Base-by-base conservation (phyloP, 345 rosid species). In the Euphorbia tirucalli region DNA sequence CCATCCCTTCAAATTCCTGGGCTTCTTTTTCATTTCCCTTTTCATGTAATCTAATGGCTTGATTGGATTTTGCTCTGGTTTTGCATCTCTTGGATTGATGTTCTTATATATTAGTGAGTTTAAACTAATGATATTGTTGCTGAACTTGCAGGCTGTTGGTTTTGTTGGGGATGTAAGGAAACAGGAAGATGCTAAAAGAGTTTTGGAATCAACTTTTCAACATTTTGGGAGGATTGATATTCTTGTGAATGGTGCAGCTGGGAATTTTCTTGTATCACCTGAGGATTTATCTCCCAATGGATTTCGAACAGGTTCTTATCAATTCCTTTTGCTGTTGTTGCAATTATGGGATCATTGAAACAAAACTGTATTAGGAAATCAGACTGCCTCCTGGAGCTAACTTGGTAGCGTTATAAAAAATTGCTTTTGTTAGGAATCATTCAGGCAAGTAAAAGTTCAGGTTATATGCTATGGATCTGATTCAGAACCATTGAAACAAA, bases 211-310 rank as follows among this genome's bases (percentile, higher is more conserved):
- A 21, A 83, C 87, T 48, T 68, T 80, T 4, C 60, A 78, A 65
- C 74, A 75, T 52, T 84, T 84, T 66, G 87, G 86, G 25, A 80
- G 72, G 82, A 84, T 86, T 75, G 87, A 86, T 46, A 79, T 86
- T 79, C 89, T 86, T 35, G 86, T 86, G 19, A 84, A 86, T 79
- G 86, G 86, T 54, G 89, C 89, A 2, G 89, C 89, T 9, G 89
- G 87, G 57, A 86, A 86, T 71, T 86, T 84, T 80, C 87, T 86
- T 15, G 86, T 76, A n/a, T 57, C 83, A 1, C 79, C 89, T 0
- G 87, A 84, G 72, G 84, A 86, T 77, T 72, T 86, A 52, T 84
- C 86, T 3, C 83, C 87, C 2, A 86, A 86, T 1, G 89, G 89
- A 49, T 86, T 86, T 67, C 78, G 65, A 18, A 82, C 87, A 70